These are phyloP conservation scores for Picea engelmannii DNA, from an alignment of 83 land plant species.

Conservation along the genomic window DNA sequence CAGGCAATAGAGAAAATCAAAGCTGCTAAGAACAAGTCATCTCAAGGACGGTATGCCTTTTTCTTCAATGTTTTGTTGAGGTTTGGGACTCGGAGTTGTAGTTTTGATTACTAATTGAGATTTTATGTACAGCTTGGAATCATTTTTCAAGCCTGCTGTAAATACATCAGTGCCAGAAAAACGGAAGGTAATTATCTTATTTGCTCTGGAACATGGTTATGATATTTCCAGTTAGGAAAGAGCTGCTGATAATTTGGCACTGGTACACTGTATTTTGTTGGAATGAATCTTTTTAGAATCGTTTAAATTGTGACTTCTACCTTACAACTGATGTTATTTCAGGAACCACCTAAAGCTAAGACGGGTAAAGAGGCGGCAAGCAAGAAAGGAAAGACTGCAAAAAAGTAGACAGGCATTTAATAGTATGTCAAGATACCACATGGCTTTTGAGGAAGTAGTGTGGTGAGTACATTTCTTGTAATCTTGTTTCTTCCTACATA, in stretches of 20 bases:
- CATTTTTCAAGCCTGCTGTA: slow-evolving; percentile 75
- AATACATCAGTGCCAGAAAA: slow-evolving; percentile 45
- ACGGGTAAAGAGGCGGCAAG: not conserved
- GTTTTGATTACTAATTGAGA: not conserved
- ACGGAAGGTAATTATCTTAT: slow-evolving; percentile 55
- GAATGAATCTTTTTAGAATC: not conserved
- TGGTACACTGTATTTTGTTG: not conserved
- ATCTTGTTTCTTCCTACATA: not conserved
- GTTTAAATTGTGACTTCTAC: too few relatives aligned
- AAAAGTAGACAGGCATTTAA: not conserved
- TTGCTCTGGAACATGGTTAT: not conserved
- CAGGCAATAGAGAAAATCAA: slow-evolving; percentile 92
- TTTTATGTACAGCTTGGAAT: slow-evolving; percentile 55
- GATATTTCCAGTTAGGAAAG: not conserved
- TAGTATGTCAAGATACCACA: not conserved
- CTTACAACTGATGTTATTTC: not conserved
- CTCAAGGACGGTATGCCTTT: slow-evolving; percentile 72
- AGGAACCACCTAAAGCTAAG: slow-evolving; percentile 8
- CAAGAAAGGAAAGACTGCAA: slow-evolving; percentile 5
- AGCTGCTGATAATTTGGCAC: not conserved
- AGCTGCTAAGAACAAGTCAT: slow-evolving; percentile 81
- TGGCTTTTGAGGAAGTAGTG: not conserved
- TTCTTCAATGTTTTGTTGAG: not conserved
- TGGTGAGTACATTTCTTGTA: not conserved
- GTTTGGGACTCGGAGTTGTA: not conserved